A percentile compares a stretch with the other conserved stretches of the same genome.
phyloP scores from a whole-genome alignment of 192 early-diverging fungal genomes.

The Podila clonocystis region DNA sequence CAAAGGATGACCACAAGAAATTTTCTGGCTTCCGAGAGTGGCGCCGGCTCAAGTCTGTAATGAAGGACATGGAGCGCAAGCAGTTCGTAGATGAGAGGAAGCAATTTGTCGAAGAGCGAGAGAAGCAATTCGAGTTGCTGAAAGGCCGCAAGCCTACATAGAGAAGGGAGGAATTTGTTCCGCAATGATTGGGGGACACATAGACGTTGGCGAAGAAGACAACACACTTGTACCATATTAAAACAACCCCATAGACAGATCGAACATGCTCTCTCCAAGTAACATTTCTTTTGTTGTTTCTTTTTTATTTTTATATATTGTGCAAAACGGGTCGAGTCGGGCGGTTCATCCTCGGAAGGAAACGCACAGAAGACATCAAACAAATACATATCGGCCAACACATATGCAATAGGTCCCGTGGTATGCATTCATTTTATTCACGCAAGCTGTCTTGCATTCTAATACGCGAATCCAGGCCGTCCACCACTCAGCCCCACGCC shows the following conservation, averaged over 20 bases:
- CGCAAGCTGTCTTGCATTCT: background rate
- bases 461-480: slow-evolving; percentile 12
- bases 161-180: background rate
- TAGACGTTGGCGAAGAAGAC: too few relatives aligned
- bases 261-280: background rate
- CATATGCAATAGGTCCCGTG: too few relatives aligned
- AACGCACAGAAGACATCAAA: too few relatives aligned
- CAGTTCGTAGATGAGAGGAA: slow-evolving; percentile 26
- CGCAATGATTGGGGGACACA: too few relatives aligned
- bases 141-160: slow-evolving; percentile 22
- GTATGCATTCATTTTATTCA: too few relatives aligned
- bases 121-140: slow-evolving; percentile 17
- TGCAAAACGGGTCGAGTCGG: background rate
- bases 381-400: too few relatives aligned
- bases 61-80: slow-evolving; percentile 44
- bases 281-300: background rate
- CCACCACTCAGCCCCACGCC: slow-evolving; percentile 17
- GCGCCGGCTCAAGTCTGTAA: slow-evolving; percentile 39
- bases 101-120: slow-evolving; percentile 12
- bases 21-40: slow-evolving; percentile 20
- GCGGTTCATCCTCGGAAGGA: too few relatives aligned
- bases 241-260: background rate
- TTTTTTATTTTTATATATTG: background rate
- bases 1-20: background rate
- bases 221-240: background rate